Percentiles rank a stretch among this genome's conserved stretches.
Conservation (phyloP, 202 grass and related monocot species). For the Miscanthus sacchariflorus region DNA sequence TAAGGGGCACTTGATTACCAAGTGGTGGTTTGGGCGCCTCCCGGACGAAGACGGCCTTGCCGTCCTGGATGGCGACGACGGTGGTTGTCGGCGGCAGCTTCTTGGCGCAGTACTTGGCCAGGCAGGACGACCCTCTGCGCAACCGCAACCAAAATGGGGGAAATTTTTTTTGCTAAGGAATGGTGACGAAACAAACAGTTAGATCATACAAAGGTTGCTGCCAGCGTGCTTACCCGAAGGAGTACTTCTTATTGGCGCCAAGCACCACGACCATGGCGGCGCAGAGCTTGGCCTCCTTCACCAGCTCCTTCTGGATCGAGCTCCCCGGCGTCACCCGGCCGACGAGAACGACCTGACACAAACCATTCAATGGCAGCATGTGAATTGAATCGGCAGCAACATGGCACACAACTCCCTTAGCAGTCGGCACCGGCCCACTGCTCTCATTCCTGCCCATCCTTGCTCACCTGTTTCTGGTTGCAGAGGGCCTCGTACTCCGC, state of each 20-base stretch:
- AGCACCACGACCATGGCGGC: slow-evolving; percentile 82
- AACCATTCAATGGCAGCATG: slow-evolving; percentile 33
- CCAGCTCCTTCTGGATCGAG: slow-evolving; percentile 84
- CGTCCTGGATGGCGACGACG: slow-evolving; percentile 80
- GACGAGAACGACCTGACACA: slow-evolving; percentile 77
- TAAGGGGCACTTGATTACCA: slow-evolving; percentile 44
- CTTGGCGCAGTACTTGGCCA: slow-evolving; percentile 92
- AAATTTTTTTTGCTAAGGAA: not conserved
- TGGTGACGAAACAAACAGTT: slow-evolving; percentile 45
- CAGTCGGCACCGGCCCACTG: not conserved
- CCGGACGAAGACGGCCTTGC: slow-evolving; percentile 76
- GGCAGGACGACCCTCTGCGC: slow-evolving; percentile 65
- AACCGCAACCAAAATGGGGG: not conserved
- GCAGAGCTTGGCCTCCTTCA: slow-evolving; percentile 90
- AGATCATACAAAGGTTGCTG: slow-evolving; percentile 53
- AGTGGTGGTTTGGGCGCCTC: slow-evolving; percentile 57
- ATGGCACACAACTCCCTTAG: slow-evolving; percentile 10
- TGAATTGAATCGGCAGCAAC: not conserved
- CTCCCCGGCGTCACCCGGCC: slow-evolving; percentile 82
- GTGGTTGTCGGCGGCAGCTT: slow-evolving; percentile 83
- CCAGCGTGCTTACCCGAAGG: slow-evolving; percentile 63
- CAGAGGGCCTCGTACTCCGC: slow-evolving; percentile 74
- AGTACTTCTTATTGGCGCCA: slow-evolving; percentile 82
- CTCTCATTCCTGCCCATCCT: slow-evolving; percentile 29
- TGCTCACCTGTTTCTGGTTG: slow-evolving; percentile 73